Evolutionary conservation across 805 yeast species (phyloP), one percentile per base, ranked within the genome.

Genomic region (Metschnikowia dekortorum): DNA sequence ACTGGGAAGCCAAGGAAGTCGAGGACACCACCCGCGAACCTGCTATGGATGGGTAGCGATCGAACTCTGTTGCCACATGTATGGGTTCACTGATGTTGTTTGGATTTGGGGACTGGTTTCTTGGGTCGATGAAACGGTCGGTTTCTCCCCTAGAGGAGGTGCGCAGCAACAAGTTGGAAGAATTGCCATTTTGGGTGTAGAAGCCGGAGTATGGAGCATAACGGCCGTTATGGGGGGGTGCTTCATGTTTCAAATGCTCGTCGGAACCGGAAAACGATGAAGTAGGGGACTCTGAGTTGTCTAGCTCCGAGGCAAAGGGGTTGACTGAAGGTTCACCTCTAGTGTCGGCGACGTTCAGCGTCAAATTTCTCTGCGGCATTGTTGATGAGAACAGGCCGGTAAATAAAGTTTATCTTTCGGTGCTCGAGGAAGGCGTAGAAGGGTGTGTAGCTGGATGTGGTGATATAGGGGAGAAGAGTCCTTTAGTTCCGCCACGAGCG

Each of bases 31-130:
- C 81, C 54, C 87, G 72, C 13, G 85, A 79, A 3, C 77, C 77
- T 2, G 81, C 79, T 53, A 82, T 71, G 28, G 81, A 74, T 4
- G 92, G 91, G 60, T 85, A 85, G 57, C 90, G 72, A 64, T 84
- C 89, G 58, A 71, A 84, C 49, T 79, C 85, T 1, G 81, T 72
- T 3, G 88, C 85, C 30, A 59, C 68, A n/a, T 61, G 67, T 39
- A 70, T 60, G 18, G 47, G 35, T 49, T 53, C 46, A 54, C 37
- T 42, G 47, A 36, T 41, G 46, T 34, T 39, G 6, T 40, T 36
- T 8, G 49, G 52, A 30, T 38, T 38, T 8, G 52, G 47, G 7
- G 52, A 45, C 35, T 9, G 26, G 29, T 28, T 36, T 16, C 39
- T 28, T 22, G 59, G 39, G 52, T 54, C 51, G 53, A 16, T 52